Evolutionary conservation across 192 early-diverging fungal species (phyloP), one percentile per base, ranked within the genome.

Genomic region (Coemansia pectinata): DNA sequence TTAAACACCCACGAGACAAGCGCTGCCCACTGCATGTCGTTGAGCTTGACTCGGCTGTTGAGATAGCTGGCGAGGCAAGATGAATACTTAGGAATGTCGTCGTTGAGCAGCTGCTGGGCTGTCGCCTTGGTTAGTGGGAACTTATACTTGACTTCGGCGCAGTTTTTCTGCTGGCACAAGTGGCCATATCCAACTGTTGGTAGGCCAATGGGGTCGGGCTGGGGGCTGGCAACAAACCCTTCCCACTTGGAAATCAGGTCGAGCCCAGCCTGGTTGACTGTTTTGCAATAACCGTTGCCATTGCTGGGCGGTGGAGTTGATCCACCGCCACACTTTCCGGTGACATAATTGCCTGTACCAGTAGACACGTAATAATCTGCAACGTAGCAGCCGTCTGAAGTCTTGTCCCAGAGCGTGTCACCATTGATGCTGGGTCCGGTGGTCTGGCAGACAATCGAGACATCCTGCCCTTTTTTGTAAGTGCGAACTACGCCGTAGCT

Each of bases 111-210:
- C 40, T 71, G 38, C 59, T 69, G 66, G 15, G 69, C 81, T 21
- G 71, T 66, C 14, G 69, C 41, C 36, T 71, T 65, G 73, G 73
- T 65, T 38, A 84, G 63, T 2, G 77, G 76, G 59, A 70, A 74
- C 59, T 61, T 62, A 65, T 69, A 71, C 41, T 67, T 67, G 40
- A 75, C 72, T 44, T 79, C 76, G 36, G 64, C 74, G 42, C 74
- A 76, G 65, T 53, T 42, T 53, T 70, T 66, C 21, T 57, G 45
- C 36, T 77, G 48, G 65, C 74, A 77, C 59, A 67, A 55, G 33
- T 77, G 74, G 21, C 74, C 74, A 29, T 84, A 84, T 33, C 82
- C 82, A 21, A 84, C 82, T 2, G 82, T 84, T 0, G 82, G 82
- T 47, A 77, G 65, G 1, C 82, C 82, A n/a, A 77, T 80, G 0